These are phyloP conservation scores for Tremellales sp. DNA, from an alignment of 1,284 basidiomycete genomes.

Conservation along the genomic window DNA sequence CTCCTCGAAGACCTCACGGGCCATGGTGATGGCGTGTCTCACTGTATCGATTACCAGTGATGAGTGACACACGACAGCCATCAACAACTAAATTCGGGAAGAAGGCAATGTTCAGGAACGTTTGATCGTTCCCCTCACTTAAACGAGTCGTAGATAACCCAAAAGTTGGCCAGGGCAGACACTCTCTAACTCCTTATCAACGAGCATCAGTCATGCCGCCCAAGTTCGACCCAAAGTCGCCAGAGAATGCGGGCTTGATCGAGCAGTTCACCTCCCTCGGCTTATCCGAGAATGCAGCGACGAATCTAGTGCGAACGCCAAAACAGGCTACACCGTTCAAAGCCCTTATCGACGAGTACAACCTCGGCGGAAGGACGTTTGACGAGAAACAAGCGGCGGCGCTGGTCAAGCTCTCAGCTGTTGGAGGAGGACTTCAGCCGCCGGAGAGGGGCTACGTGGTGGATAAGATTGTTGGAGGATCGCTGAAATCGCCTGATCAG, in stretches of 20 bases:
- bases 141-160: neutral
- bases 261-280: conserved; percentile 75
- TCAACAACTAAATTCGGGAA: too few species aligned
- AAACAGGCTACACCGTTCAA: conserved; percentile 70
- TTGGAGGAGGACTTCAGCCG: conserved; percentile 59
- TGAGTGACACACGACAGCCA: too few species aligned
- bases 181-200: neutral
- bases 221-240: conserved; percentile 54
- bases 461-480: conserved; percentile 63
- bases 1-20: too few species aligned
- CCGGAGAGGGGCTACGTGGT: conserved; percentile 66
- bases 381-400: conserved; percentile 79
- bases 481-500: conserved; percentile 79
- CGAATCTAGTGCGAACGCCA: conserved; percentile 73
- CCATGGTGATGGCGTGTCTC: too few species aligned
- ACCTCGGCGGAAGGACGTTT: conserved; percentile 54
- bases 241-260: conserved; percentile 54
- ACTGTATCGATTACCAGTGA: too few species aligned
- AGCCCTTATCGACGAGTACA: conserved; percentile 63
- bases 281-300: conserved; percentile 70
- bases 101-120: too few species aligned
- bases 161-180: too few species aligned
- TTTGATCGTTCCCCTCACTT: neutral
- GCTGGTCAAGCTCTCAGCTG: conserved; percentile 64
- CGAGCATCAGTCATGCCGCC: conserved; percentile 47